phyloP scores from a whole-genome alignment of 2,329 filamentous ascomycete genomes.

The Penicillium aurantiogriseum region DNA sequence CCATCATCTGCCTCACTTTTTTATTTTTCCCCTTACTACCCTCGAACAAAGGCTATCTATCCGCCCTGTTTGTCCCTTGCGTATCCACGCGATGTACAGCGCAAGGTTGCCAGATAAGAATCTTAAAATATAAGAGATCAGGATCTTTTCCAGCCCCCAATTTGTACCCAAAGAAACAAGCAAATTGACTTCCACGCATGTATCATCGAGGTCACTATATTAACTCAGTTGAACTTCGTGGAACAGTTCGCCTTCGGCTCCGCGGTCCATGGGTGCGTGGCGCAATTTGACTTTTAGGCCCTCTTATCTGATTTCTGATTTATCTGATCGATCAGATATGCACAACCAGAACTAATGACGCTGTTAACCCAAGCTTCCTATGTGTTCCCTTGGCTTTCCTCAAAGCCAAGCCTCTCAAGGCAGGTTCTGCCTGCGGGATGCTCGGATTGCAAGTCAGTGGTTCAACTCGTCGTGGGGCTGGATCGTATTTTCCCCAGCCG shows the following conservation, averaged over 20 bases:
- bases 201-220: neutral
- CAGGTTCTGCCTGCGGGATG: neutral
- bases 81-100: neutral
- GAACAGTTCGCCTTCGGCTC: neutral
- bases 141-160: neutral
- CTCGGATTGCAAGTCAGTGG: neutral
- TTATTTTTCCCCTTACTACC: neutral
- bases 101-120: neutral
- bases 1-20: neutral
- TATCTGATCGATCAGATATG: constrained; percentile 1
- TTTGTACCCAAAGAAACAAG: too few relatives aligned
- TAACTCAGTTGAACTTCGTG: neutral
- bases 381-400: neutral
- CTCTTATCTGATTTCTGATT: neutral
- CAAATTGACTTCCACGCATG: neutral
- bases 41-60: too few relatives aligned
- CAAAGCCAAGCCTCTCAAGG: neutral
- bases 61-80: neutral
- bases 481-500: neutral
- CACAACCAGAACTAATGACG: neutral
- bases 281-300: neutral
- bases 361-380: neutral
- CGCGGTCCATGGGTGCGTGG: neutral
- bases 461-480: neutral
- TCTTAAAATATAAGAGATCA: neutral